Base-by-base conservation (phyloP, 192 early-diverging fungal species). In the Kickxella alabastrina region DNA sequence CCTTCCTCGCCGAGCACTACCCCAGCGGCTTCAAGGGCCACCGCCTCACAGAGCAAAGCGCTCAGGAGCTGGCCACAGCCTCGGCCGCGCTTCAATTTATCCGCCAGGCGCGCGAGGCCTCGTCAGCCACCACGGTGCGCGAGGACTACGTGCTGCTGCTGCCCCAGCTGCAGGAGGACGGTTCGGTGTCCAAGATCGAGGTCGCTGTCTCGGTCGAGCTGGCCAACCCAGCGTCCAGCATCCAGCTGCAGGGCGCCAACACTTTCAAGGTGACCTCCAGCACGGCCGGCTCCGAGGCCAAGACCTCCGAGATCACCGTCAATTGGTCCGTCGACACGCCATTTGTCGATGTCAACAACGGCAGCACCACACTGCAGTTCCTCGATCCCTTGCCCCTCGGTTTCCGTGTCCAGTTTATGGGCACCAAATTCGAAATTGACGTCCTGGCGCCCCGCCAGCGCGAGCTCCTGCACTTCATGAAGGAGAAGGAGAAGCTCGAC, bases 1-100 rank as follows among this genome's bases (percentile, higher is more conserved):
- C 84, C 38, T 94, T 93, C 73, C 75, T 97, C 52, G 83, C 85
- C 8, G 86, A 92, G 67, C 87, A 93, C 52, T 97, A 93, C 62
- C 92, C 92, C 6, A 48, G 67, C 15, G 94, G 92, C 5, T 95
- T 93, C 81, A 85, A 84, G 64, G 90, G 92, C 31, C 83, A 85
- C 61, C 22, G 52, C 0, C 72, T 92, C 21, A 83, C 80, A 12
- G 39, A 53, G 6, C 58, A 61, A 14, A 56, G 80, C 0, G 49
- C 80, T 13, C 43, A 57, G 12, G 71, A 90, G 54, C 79, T 97
- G n/a, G 80, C 84, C 4, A 75, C 90, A 1, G 37, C 83, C 8
- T 58, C 84, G 0, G 85, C 80, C 13, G 64, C 85, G 24, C 66
- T 92, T 23, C 82, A 90, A 48, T 82, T 82, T 43, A 80, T 83